Evolutionary conservation across 2,329 filamentous ascomycete species (phyloP), one percentile per base, ranked within the genome.

Genomic region (Pochonia chlamydosporia): DNA sequence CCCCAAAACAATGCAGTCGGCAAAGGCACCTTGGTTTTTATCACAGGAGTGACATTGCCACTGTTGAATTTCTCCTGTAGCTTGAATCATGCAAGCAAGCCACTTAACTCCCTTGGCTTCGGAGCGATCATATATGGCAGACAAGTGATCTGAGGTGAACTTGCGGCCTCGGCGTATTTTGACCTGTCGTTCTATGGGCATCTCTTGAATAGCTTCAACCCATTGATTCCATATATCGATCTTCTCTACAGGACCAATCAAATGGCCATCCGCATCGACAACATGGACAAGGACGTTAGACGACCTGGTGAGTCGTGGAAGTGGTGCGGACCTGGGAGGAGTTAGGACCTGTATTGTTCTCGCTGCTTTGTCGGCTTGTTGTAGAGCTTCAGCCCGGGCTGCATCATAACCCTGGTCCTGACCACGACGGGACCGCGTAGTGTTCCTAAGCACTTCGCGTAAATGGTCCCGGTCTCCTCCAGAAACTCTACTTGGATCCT

Each of bases 21-120:
- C 65, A 52, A 74, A 77, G 0, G 67, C 66, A 0, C 74, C 74
- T 20, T 66, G 61, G 21, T 67, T 65, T 46, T 63, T 69, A 1
- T 66, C 56, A 45, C 74, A 77, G 1, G 63, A 66, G 1, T 59
- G 52, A 44, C 74, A 77, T 24, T 65, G 63, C 18, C 60, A 56
- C 0, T 55, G 51, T 47, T 73, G 70, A 3, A 70, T 48, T 11
- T 67, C 60, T 1, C 74, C 74, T 0, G 66, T 74, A 2, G 74
- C 74, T 49, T 78, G 73, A 26, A 76, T 73, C 65, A 74, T 73
- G 48, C 69, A 71, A 11, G 69, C 68, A 7, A 74, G 52, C 71
- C 72, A 76, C 52, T 71, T 73, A 41, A 69, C 63, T 1, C 63
- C 66, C 52, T 73, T 71, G 3, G 57, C 58, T 40, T 72, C 68